Evolutionary conservation across 768 basidiomycete species (phyloP).

Genomic region (Solioccasus polychromus): DNA sequence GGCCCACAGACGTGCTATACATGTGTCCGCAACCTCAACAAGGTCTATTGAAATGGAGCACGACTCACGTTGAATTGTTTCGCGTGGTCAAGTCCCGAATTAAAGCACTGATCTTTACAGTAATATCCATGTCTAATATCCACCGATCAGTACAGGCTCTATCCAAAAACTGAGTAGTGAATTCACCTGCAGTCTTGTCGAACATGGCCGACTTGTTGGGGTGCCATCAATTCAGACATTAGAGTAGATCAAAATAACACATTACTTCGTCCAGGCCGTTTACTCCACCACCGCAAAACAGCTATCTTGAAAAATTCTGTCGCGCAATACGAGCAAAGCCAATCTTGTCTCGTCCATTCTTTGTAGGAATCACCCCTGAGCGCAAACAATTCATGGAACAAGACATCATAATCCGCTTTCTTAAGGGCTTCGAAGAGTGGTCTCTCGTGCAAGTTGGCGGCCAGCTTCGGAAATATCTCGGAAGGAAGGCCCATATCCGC

Average conservation of each 20-base stretch:
- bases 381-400: constrained; percentile 9
- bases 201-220: not conserved
- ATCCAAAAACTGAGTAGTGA: not conserved
- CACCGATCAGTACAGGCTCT: not conserved
- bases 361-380: constrained; percentile 2
- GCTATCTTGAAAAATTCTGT: constrained; percentile 5
- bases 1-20: constrained; percentile 9
- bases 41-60: not conserved
- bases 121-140: constrained; percentile 8
- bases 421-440: constrained; percentile 5
- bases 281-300: constrained; percentile 11
- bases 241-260: not conserved
- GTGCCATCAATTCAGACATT: not conserved
- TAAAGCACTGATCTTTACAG: constrained; percentile 12
- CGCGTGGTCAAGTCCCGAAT: constrained; percentile 10
- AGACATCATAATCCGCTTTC: constrained; percentile 1
- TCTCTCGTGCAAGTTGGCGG: constrained; percentile 2
- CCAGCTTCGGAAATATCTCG: constrained; percentile 1
- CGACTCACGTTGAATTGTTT: constrained; percentile 9
- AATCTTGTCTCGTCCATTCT: constrained; percentile 9
- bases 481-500: not conserved
- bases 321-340: constrained; percentile 6
- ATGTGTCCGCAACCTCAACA: not conserved
- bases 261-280: constrained; percentile 3
- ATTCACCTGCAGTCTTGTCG: constrained; percentile 10